Conservation (phyloP, 1,284 basidiomycete species). For the Cronartium ribicola region DNA sequence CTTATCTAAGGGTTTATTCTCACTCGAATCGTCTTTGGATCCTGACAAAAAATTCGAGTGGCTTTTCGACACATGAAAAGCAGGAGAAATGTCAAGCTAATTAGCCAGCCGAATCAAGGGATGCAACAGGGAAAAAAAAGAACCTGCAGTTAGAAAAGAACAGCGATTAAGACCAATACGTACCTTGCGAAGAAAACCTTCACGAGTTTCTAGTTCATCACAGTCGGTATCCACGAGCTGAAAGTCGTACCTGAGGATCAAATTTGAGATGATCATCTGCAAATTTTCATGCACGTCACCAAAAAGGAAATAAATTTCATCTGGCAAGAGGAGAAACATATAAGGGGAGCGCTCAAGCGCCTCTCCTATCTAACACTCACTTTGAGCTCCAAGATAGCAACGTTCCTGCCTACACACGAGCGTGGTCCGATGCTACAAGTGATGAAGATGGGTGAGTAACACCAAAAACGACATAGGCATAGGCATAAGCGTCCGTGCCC, state of each 20-base stretch:
- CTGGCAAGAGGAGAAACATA: too few species aligned
- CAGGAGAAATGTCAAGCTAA: too few species aligned
- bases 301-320: neutral
- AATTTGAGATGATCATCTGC: slow-evolving; percentile 30
- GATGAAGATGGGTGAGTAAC: neutral
- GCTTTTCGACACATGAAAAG: too few species aligned
- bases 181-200: slow-evolving; percentile 36
- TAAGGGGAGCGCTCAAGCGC: neutral
- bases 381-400: slow-evolving; percentile 27
- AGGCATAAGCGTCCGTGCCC: neutral
- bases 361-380: neutral
- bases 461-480: neutral
- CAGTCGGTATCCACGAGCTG: slow-evolving; percentile 7
- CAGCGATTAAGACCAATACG: neutral
- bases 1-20: too few species aligned
- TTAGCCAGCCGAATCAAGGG: too few species aligned
- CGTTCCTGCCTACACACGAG: slow-evolving; percentile 30
- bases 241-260: slow-evolving; percentile 31
- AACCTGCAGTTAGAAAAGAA: too few species aligned
- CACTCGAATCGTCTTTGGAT: too few species aligned
- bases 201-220: slow-evolving; percentile 28
- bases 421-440: slow-evolving; percentile 22
- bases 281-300: neutral
- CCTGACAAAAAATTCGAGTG: too few species aligned
- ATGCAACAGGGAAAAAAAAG: too few species aligned